A percentile compares a stretch with the other conserved stretches of the same genome.
Conservation (phyloP, 495 filamentous ascomycete genomes). For the Neurospora tetrasperma region DNA sequence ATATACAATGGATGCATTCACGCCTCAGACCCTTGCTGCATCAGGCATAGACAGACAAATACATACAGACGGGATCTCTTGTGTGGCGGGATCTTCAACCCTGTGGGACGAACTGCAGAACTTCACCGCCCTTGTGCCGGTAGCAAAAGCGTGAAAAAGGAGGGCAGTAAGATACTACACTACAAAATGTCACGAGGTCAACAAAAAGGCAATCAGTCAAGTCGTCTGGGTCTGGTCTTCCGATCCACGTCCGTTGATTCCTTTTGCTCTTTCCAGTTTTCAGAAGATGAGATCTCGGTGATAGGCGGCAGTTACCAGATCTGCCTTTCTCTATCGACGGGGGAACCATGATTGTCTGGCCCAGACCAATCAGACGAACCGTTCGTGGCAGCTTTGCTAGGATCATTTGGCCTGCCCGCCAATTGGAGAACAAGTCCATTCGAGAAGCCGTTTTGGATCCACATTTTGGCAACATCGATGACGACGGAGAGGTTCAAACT, state of each 20-base stretch:
- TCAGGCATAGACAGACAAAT: background rate
- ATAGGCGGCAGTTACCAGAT: background rate
- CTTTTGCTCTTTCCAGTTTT: background rate
- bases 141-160: background rate
- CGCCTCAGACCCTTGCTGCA: background rate
- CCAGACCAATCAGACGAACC: background rate
- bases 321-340: background rate
- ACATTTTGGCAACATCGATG: background rate
- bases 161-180: background rate
- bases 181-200: background rate
- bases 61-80: background rate
- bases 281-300: background rate
- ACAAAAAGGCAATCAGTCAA: background rate
- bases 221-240: background rate
- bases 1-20: background rate
- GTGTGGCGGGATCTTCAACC: background rate
- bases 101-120: background rate
- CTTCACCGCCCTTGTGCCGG: background rate
- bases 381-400: background rate
- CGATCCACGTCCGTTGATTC: background rate
- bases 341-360: background rate
- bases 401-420: background rate
- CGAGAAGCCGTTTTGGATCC: background rate
- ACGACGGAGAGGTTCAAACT: background rate
- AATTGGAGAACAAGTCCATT: background rate